Evolutionary conservation across 805 yeast species (phyloP).

Genomic region (Kuraishia molischiana): DNA sequence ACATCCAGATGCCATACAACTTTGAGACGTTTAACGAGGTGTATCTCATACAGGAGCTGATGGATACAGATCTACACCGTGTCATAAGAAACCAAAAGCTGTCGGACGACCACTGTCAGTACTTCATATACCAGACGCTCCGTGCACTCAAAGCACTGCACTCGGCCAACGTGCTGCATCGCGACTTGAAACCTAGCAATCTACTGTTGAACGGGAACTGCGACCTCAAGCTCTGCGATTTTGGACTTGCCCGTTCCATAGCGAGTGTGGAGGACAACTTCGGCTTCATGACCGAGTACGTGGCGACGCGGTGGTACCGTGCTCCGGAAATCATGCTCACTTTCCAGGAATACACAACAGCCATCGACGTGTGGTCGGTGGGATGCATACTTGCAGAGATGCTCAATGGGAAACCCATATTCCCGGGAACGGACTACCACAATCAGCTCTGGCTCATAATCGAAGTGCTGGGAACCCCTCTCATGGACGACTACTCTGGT

Average conservation of each 20-base stretch:
- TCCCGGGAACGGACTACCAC: slow-evolving; percentile 92
- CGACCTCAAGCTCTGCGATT: slow-evolving; percentile 89
- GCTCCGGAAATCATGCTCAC: slow-evolving; percentile 98
- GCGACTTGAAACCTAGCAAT: slow-evolving; percentile 89
- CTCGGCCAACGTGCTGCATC: slow-evolving; percentile 87
- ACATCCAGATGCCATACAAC: slow-evolving; percentile 75
- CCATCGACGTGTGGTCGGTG: slow-evolving; percentile 94
- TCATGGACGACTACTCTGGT: slow-evolving; percentile 63
- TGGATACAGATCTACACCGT: slow-evolving; percentile 82
- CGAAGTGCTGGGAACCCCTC: slow-evolving; percentile 82
- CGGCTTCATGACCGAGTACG: slow-evolving; percentile 92
- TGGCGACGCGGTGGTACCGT: slow-evolving; percentile 95
- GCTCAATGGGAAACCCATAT: slow-evolving; percentile 76
- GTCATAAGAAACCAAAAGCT: slow-evolving; percentile 75
- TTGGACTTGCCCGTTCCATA: slow-evolving; percentile 74
- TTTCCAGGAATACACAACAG: slow-evolving; percentile 86
- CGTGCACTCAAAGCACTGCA: slow-evolving; percentile 88
- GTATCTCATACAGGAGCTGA: slow-evolving; percentile 76
- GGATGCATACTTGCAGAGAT: slow-evolving; percentile 94
- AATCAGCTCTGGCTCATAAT: slow-evolving; percentile 81
- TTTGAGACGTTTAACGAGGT: slow-evolving; percentile 78
- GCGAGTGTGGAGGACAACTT: slow-evolving; percentile 56
- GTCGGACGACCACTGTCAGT: slow-evolving; percentile 89
- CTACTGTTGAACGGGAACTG: slow-evolving; percentile 83
- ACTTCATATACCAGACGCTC: slow-evolving; percentile 83